These are phyloP conservation scores for Pilobolus umbonatus DNA, from an alignment of 192 early-diverging fungal species.

Conservation along the genomic window DNA sequence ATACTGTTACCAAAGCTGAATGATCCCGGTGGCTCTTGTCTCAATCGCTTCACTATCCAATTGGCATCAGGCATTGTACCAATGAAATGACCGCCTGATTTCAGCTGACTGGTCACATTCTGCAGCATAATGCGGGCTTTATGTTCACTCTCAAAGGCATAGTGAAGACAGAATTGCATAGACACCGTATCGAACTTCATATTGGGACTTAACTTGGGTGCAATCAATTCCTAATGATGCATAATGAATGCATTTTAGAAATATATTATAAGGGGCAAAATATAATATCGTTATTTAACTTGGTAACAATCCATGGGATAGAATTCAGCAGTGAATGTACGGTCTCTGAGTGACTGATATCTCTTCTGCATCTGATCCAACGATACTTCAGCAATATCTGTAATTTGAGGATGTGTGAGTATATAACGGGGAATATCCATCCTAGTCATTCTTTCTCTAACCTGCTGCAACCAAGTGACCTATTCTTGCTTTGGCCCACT, in stretches of 20 bases:
- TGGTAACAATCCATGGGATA: slow-evolving; percentile 85
- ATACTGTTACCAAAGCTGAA: slow-evolving; percentile 82
- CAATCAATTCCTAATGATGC: slow-evolving; percentile 71
- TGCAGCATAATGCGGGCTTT: slow-evolving; percentile 77
- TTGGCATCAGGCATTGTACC: slow-evolving; percentile 93
- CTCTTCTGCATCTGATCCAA: slow-evolving; percentile 75
- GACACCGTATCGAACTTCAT: slow-evolving; percentile 79
- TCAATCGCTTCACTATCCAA: slow-evolving; percentile 63
- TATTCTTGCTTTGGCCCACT: slow-evolving; percentile 73
- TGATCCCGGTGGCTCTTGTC: slow-evolving; percentile 30
- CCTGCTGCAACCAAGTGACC: slow-evolving; percentile 73
- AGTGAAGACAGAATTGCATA: slow-evolving; percentile 96
- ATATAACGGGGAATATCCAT: background rate
- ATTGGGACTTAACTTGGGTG: slow-evolving; percentile 46
- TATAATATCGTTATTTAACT: slow-evolving; percentile 19
- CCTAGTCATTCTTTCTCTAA: slow-evolving; percentile 18
- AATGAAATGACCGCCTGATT: slow-evolving; percentile 75
- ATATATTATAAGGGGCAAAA: background rate
- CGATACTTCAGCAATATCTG: slow-evolving; percentile 87
- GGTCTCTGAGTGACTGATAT: slow-evolving; percentile 49
- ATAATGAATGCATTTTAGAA: slow-evolving; percentile 31
- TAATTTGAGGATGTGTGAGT: background rate
- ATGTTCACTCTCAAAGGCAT: slow-evolving; percentile 83
- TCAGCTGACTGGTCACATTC: slow-evolving; percentile 70
- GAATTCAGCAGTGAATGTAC: slow-evolving; percentile 70